Evolutionary conservation across 768 basidiomycete species (phyloP).

Genomic region (Boletus pseudopeckii): DNA sequence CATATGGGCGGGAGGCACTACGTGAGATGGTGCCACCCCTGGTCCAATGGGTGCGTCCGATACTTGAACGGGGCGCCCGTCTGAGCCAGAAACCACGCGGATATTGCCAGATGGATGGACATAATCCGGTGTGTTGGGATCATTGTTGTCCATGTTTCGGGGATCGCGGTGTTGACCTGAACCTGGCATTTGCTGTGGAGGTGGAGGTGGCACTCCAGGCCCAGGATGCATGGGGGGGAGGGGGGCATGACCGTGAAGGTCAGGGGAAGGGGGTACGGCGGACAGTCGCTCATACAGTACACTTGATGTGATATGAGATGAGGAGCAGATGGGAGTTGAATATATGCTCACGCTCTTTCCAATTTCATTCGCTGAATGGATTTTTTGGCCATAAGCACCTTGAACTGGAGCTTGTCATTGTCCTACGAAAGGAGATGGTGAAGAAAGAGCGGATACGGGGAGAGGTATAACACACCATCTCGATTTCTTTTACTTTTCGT

Average conservation of each 20-base stretch:
- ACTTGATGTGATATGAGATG: conserved; percentile 38
- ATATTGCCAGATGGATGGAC: conserved; percentile 45
- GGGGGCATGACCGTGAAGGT: conserved; percentile 39
- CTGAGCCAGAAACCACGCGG: conserved; percentile 44
- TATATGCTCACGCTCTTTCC: conserved; percentile 73
- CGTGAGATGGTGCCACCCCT: conserved; percentile 37
- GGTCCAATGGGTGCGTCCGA: conserved; percentile 51
- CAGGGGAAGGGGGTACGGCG: conserved; percentile 55
- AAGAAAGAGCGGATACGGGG: conserved; percentile 1
- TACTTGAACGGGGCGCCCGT: conserved; percentile 47
- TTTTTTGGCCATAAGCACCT: conserved; percentile 74
- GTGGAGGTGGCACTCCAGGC: conserved; percentile 37
- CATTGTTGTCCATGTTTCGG: conserved; percentile 44
- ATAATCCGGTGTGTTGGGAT: conserved; percentile 50
- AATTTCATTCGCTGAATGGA: conserved; percentile 85
- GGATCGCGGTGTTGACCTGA: conserved; percentile 33
- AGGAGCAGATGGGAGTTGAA: conserved; percentile 17
- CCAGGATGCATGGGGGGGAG: conserved; percentile 34
- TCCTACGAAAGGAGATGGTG: conserved; percentile 46
- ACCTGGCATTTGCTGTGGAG: conserved; percentile 19
- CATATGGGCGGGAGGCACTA: conserved; percentile 37
- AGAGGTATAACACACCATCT: conserved; percentile 51
- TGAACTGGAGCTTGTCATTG: conserved; percentile 84
- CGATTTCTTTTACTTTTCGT: conserved; percentile 84
- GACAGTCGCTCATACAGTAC: conserved; percentile 79